Conservation (phyloP, 495 filamentous ascomycete species). For the Immersiella caudata region DNA sequence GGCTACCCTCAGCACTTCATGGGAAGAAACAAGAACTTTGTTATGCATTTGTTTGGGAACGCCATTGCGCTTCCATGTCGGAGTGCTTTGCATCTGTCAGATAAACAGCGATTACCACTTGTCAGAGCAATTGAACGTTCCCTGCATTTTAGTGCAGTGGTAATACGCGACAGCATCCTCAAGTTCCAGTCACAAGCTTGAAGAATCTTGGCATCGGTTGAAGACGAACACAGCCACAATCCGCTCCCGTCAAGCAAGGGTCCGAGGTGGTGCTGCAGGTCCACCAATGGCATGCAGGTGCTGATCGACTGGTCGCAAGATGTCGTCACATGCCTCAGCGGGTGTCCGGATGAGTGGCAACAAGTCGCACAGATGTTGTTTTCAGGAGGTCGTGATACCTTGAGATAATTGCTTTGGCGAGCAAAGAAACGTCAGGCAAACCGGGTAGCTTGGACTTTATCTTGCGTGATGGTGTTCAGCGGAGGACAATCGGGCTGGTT, state of each 20-base stretch:
- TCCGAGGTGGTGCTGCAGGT: neutral
- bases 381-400: neutral
- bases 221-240: neutral
- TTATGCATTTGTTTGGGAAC: too few relatives aligned
- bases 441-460: neutral
- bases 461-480: neutral
- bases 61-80: too few relatives aligned
- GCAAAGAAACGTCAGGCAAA: neutral
- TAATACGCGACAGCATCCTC: too few relatives aligned
- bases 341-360: neutral
- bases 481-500: neutral
- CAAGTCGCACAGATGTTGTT: neutral
- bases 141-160: too few relatives aligned
- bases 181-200: neutral
- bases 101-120: too few relatives aligned
- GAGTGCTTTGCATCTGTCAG: too few relatives aligned
- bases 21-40: too few relatives aligned
- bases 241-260: neutral
- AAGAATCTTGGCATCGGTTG: neutral
- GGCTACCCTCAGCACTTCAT: too few relatives aligned
- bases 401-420: too few relatives aligned
- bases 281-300: neutral
- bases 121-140: too few relatives aligned
- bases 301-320: neutral
- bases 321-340: constrained; percentile 7